These are phyloP conservation scores for Discostella stelligera DNA, from an alignment of 352 stramenopile genomes.

Conservation along the genomic window DNA sequence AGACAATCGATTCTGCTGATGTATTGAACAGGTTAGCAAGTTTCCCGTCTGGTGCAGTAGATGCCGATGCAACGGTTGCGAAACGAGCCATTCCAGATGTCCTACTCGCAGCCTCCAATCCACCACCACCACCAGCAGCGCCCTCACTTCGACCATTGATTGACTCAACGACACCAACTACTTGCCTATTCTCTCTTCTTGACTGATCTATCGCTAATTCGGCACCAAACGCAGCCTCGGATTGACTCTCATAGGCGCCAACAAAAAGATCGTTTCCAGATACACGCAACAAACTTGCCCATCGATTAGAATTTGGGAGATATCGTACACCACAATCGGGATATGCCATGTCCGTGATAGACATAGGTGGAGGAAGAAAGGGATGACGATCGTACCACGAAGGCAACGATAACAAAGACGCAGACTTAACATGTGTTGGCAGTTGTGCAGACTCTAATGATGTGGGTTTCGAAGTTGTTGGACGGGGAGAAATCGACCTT, in stretches of 20 bases:
- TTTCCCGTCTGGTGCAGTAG: constrained; percentile 8
- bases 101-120: background rate
- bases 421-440: background rate
- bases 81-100: constrained; percentile 3
- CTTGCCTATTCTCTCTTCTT: constrained; percentile 3
- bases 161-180: background rate
- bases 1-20: constrained; percentile 40
- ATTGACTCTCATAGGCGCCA: constrained; percentile 27
- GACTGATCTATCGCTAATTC: constrained; percentile 22
- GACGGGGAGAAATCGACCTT: background rate
- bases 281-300: constrained; percentile 23
- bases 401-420: background rate
- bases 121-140: background rate
- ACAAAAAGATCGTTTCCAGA: constrained; percentile 41
- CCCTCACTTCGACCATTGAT: background rate
- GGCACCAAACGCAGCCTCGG: constrained; percentile 21
- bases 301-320: constrained; percentile 26
- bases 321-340: constrained; percentile 17
- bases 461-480: background rate
- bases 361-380: constrained; percentile 19
- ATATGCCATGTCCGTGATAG: constrained; percentile 18
- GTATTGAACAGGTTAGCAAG: constrained; percentile 24
- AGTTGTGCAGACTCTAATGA: background rate
- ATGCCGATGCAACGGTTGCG: constrained; percentile 2
- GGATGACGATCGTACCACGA: background rate